Evolutionary conservation across 2,329 filamentous ascomycete species (phyloP).

Genomic region (Penicillium sp.): DNA sequence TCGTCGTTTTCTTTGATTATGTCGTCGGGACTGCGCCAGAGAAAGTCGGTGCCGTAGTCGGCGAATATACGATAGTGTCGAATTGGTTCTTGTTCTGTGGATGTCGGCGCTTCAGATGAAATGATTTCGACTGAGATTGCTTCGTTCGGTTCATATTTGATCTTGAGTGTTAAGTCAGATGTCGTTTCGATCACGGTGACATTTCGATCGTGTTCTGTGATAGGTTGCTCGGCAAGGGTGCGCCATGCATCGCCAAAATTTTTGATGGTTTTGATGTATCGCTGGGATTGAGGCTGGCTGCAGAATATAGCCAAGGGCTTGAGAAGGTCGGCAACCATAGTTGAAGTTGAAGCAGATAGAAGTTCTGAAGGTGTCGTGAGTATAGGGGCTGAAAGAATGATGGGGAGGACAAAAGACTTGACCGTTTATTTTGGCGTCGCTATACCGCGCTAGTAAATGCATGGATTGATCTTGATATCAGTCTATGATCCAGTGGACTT

Average conservation of each 20-base stretch:
- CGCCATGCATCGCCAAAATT: slow-evolving; percentile 15
- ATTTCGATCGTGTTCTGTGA: slow-evolving; percentile 1
- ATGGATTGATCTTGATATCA: too few relatives aligned
- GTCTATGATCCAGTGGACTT: too few relatives aligned
- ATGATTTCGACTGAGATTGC: slow-evolving; percentile 3
- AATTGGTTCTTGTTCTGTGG: too few relatives aligned
- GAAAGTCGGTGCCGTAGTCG: slow-evolving; percentile 17
- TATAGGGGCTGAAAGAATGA: too few relatives aligned
- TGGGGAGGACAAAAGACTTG: too few relatives aligned
- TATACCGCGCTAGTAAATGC: too few relatives aligned
- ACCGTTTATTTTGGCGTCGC: too few relatives aligned
- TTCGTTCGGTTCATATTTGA: slow-evolving; percentile 6
- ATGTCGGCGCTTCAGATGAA: too few relatives aligned
- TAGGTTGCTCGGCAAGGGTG: slow-evolving; percentile 7
- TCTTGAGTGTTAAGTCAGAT: slow-evolving; percentile 12
- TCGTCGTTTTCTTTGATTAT: slow-evolving; percentile 4
- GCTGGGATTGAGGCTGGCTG: slow-evolving; percentile 10
- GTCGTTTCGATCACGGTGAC: slow-evolving; percentile 9
- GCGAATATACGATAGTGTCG: slow-evolving; percentile 17
- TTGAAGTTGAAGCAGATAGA: too few relatives aligned
- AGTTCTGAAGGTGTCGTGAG: too few relatives aligned
- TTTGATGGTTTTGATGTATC: slow-evolving; percentile 13
- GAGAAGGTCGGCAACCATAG: slow-evolving; percentile 7
- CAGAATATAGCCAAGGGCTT: slow-evolving; percentile 13
- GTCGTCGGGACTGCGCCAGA: slow-evolving; percentile 13